Percentiles rank a stretch among this genome's conserved stretches.
Conservation (phyloP, 1,139 yeast genomes). For the Citeromyces siamensis region DNA sequence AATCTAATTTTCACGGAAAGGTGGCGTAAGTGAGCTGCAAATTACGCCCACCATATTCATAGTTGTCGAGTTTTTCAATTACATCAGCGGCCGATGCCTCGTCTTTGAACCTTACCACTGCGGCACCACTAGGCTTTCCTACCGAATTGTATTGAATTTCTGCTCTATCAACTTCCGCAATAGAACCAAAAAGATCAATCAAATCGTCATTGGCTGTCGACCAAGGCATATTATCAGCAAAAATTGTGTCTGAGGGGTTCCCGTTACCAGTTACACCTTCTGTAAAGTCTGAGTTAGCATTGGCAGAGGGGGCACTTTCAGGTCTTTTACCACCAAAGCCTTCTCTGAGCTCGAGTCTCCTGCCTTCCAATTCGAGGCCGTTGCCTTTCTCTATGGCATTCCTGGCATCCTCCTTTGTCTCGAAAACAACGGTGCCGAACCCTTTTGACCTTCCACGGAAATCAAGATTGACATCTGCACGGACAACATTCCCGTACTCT, state of each 20-base stretch:
- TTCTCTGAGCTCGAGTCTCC: constrained; percentile 57
- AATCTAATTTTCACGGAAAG: neutral
- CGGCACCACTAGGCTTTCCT: constrained; percentile 74
- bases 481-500: constrained; percentile 58
- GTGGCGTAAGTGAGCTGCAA: constrained; percentile 54
- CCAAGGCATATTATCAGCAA: constrained; percentile 74
- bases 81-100: constrained; percentile 65
- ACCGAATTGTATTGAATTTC: constrained; percentile 56
- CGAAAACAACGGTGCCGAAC: constrained; percentile 65
- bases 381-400: constrained; percentile 51
- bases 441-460: constrained; percentile 76
- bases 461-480: constrained; percentile 70
- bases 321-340: constrained; percentile 24
- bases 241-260: constrained; percentile 48
- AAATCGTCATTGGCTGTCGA: constrained; percentile 81
- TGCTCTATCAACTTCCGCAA: constrained; percentile 68
- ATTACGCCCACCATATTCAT: constrained; percentile 76
- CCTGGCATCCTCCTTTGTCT: constrained; percentile 44
- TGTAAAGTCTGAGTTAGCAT: constrained; percentile 43
- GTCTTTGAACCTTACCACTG: constrained; percentile 69
- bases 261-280: constrained; percentile 58
- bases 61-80: constrained; percentile 59
- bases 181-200: constrained; percentile 74
- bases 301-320: constrained; percentile 8
- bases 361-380: constrained; percentile 60